Base-by-base conservation (phyloP, 331 rosid genomes). In the Spiraea crenata region DNA sequence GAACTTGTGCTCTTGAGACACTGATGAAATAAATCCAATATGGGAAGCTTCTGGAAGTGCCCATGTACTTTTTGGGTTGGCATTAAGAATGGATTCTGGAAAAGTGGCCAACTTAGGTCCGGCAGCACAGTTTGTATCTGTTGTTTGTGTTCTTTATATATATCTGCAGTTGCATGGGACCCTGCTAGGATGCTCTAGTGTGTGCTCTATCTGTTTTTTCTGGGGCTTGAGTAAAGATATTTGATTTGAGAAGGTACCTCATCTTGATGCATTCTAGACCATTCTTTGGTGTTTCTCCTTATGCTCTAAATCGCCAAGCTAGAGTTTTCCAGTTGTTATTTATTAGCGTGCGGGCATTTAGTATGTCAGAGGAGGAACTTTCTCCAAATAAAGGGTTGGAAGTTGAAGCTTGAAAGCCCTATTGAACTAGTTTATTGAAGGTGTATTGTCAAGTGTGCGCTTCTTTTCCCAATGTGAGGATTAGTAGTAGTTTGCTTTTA, bases 361-460 rank as follows among this genome's bases (percentile, higher is more conserved):
- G 63, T 65, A 65, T 48, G 50, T 17, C 3, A 40, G 41, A 59
- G 63, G 54, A 63, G 73, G 60, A 57, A 48, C 41, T 65, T 55
- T 63, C 41, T 20, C 68, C 20, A 20, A 42, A 25, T 51, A 17
- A 54, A 75, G 34, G 59, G 44, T 54, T 52, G 52, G 72, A 65
- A 55, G 34, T 65, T 38, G 76, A 74, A 82, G 78, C 56, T n/a
- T 46, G 59, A 17, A 59, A 60, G 61, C 69, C 67, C 63, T 63
- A 46, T 17, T 65, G 63, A 67, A 71, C 70, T 19, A 50, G 60
- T 40, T 51, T 67, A 44, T 12, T 72, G 59, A 72, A 69, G 75
- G 77, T 63, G 70, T 51, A 51, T 65, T 66, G 44, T 47, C 71
- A 66, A 15, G 58, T 73, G 47, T 66, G 55, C 67, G 19, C 57